Base-by-base conservation (phyloP, 805 yeast genomes). In the Osmozyma mogii region DNA sequence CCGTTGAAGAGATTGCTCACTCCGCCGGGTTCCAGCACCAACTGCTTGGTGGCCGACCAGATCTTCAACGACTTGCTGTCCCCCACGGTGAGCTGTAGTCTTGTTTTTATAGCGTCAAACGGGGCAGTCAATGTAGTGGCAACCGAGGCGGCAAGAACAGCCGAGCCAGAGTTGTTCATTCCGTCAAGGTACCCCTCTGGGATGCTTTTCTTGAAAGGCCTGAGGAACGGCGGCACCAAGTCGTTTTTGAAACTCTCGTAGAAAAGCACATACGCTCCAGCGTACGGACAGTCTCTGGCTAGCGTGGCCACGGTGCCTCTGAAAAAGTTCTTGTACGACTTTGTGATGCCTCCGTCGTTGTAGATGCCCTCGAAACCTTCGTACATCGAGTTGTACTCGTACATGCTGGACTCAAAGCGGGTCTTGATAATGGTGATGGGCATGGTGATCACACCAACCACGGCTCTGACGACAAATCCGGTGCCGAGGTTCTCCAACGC, bases 61-160 rank as follows among this genome's bases (percentile, higher is more conserved):
- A n/a, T n/a, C n/a, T n/a, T n/a, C n/a, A n/a, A n/a, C 20, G 20
- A 18, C 20, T 7, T 9, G n/a, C n/a, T n/a, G n/a, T n/a, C n/a
- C n/a, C n/a, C n/a, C 12, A 6, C 7, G 15, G 73, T 60, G 28
- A 89, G 58, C 58, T 89, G 98, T 70, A 92, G 77, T 34, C 95
- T 67, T 0, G 97, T 92, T 52, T 89, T 89, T 19, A 92, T 73
- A 0, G 96, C 84, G 47, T 89, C 98, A 49, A 89, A 89, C 0
- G 98, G 98, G 1, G 94, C 94, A 0, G 98, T 89, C 11, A 84
- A 62, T 0, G 89, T 64, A 1, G 96, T 87, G 1, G 97, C 82
- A 7, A 78, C 47, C 9, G 75, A 61, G 0, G 97, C 94, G 0
- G 97, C 84, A 3, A 65, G 21, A 5, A 81, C 64, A 0, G 97